These are phyloP conservation scores for Ceraceosorus guamensis DNA, from an alignment of 1,284 basidiomycete species.

Conservation along the genomic window DNA sequence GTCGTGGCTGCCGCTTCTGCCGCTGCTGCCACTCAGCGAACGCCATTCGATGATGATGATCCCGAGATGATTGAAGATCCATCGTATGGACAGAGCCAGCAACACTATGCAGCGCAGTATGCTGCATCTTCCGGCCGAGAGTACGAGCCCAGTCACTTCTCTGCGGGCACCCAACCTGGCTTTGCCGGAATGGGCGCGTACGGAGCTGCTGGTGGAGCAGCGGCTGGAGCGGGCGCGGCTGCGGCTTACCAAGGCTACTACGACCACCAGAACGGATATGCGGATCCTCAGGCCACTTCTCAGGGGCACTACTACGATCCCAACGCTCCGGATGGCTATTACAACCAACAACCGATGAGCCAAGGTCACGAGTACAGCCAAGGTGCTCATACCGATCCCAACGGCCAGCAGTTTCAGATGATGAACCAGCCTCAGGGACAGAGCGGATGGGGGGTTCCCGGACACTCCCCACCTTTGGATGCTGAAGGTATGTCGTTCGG, in stretches of 20 bases:
- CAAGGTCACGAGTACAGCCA: slow-evolving; percentile 9
- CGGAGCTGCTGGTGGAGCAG: slow-evolving; percentile 24
- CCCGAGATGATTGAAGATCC: slow-evolving; percentile 45
- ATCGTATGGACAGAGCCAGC: slow-evolving; percentile 25
- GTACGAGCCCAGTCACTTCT: slow-evolving; percentile 39
- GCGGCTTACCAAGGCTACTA: slow-evolving; percentile 35
- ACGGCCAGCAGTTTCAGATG: background rate
- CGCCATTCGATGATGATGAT: slow-evolving; percentile 48
- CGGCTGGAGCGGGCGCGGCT: slow-evolving; percentile 25
- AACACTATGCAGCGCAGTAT: slow-evolving; percentile 22
- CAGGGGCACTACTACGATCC: slow-evolving; percentile 5
- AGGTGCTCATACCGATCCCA: background rate
- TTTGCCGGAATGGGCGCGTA: slow-evolving; percentile 42
- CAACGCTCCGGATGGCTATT: slow-evolving; percentile 2
- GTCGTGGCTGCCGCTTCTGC: slow-evolving; percentile 46
- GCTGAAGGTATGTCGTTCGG: slow-evolving; percentile 13
- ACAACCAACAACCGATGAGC: slow-evolving; percentile 5
- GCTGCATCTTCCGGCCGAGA: slow-evolving; percentile 15
- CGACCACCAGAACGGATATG: slow-evolving; percentile 15
- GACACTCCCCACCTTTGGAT: slow-evolving; percentile 21
- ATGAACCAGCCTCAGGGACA: too few species aligned
- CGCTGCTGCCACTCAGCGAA: slow-evolving; percentile 42
- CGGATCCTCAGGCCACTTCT: background rate
- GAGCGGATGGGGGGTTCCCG: slow-evolving; percentile 12
- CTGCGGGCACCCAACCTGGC: slow-evolving; percentile 27